Evolutionary conservation across 805 yeast genomes (phyloP).

Genomic region (Candida insectalens): DNA sequence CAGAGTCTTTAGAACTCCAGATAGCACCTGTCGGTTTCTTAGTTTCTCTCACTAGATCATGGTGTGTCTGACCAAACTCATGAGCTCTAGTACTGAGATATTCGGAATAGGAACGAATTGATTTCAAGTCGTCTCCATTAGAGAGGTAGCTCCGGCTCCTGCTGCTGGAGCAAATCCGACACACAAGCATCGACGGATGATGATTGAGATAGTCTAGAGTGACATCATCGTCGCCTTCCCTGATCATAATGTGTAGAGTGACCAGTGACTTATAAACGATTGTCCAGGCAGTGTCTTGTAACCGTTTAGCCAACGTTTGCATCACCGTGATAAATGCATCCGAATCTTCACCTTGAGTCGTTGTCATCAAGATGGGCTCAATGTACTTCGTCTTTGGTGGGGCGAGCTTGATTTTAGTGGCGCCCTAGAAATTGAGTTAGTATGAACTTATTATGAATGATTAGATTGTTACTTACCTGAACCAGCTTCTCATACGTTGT

Average conservation of each 20-base stretch:
- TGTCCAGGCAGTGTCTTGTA: slow-evolving; percentile 83
- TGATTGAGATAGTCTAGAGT: slow-evolving; percentile 58
- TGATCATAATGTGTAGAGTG: slow-evolving; percentile 80
- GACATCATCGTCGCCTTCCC: slow-evolving; percentile 82
- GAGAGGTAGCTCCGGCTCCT: slow-evolving; percentile 19
- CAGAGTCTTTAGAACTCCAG: slow-evolving; percentile 31
- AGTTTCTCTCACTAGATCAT: slow-evolving; percentile 75
- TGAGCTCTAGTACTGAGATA: slow-evolving; percentile 62
- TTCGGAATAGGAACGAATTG: slow-evolving; percentile 56
- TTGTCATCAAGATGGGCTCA: slow-evolving; percentile 79
- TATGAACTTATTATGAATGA: background rate
- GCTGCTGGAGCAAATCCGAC: slow-evolving; percentile 24
- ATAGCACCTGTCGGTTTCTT: slow-evolving; percentile 16
- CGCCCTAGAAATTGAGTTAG: slow-evolving; percentile 31
- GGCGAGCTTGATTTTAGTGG: slow-evolving; percentile 72
- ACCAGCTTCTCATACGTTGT: slow-evolving; percentile 67
- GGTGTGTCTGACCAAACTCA: slow-evolving; percentile 52
- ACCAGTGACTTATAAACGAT: slow-evolving; percentile 79
- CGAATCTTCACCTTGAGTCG: slow-evolving; percentile 36
- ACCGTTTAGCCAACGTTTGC: slow-evolving; percentile 48
- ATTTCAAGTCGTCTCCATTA: slow-evolving; percentile 40
- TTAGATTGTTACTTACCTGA: slow-evolving; percentile 32
- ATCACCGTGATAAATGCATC: slow-evolving; percentile 63
- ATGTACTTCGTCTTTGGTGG: slow-evolving; percentile 97
- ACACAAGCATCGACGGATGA: slow-evolving; percentile 48